Evolutionary conservation across 768 basidiomycete genomes (phyloP).

Genomic region (Xerocomus brunneocitrinus): DNA sequence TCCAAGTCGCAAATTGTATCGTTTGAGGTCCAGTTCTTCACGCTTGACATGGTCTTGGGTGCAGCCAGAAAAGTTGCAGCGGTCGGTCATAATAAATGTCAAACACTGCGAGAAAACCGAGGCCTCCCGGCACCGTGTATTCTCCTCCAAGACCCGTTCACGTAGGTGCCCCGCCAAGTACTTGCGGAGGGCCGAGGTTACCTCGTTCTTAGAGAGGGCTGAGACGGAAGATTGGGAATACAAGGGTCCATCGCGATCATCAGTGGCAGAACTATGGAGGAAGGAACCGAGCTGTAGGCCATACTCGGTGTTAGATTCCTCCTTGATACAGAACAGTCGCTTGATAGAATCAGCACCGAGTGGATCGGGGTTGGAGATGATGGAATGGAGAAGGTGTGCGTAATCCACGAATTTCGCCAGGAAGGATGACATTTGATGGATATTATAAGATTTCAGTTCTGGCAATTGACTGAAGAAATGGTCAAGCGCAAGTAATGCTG

Average conservation of each 20-base stretch:
- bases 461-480: constrained; percentile 7
- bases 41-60: constrained; percentile 33
- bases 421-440: constrained; percentile 16
- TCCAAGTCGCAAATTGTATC: constrained; percentile 40
- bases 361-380: constrained; percentile 7
- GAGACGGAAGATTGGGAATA: constrained; percentile 8
- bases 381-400: not conserved
- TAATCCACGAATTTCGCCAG: constrained; percentile 5
- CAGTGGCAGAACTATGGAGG: not conserved
- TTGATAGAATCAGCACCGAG: constrained; percentile 16
- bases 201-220: constrained; percentile 12
- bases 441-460: constrained; percentile 16
- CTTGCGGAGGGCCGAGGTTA: constrained; percentile 22
- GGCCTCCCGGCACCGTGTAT: constrained; percentile 28
- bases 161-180: constrained; percentile 27
- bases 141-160: constrained; percentile 29
- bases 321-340: constrained; percentile 24
- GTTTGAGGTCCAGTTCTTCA: constrained; percentile 23
- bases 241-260: not conserved
- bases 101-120: constrained; percentile 40
- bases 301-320: constrained; percentile 10
- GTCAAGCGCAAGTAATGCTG: constrained; percentile 11
- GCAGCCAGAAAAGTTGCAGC: constrained; percentile 35
- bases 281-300: constrained; percentile 5
- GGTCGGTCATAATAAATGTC: constrained; percentile 23